Percentiles rank a stretch among this genome's conserved stretches.
Conservation (phyloP, 805 yeast species). For the Metschnikowia reukaufii region DNA sequence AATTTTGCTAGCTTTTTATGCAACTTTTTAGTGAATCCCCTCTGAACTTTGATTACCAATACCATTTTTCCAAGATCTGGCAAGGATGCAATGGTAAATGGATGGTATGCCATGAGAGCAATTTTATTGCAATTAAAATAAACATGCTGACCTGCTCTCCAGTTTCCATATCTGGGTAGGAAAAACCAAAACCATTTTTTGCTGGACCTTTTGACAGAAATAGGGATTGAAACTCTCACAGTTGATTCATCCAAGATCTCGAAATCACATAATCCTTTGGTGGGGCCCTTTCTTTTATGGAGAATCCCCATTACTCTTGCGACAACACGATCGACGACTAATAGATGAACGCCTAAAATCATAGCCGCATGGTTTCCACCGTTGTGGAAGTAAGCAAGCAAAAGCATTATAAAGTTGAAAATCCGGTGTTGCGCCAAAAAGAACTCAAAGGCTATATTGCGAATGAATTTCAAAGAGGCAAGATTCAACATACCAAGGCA, state of each 20-base stretch:
- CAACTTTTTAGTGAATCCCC: slow-evolving; percentile 45
- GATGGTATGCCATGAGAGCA: slow-evolving; percentile 43
- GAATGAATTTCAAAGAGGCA: slow-evolving; percentile 35
- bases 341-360: slow-evolving; percentile 41
- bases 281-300: slow-evolving; percentile 37
- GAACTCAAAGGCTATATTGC: slow-evolving; percentile 43
- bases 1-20: slow-evolving; percentile 26
- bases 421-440: slow-evolving; percentile 46
- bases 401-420: slow-evolving; percentile 42
- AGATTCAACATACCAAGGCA: slow-evolving; percentile 37
- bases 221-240: slow-evolving; percentile 38
- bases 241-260: slow-evolving; percentile 44
- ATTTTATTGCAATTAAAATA: slow-evolving; percentile 42
- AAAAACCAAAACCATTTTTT: slow-evolving; percentile 28
- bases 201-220: slow-evolving; percentile 20
- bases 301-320: slow-evolving; percentile 29
- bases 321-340: slow-evolving; percentile 43
- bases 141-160: slow-evolving; percentile 52
- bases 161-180: slow-evolving; percentile 39
- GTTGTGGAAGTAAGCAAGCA: slow-evolving; percentile 44
- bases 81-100: slow-evolving; percentile 46
- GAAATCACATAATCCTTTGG: slow-evolving; percentile 38
- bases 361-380: slow-evolving; percentile 33
- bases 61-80: slow-evolving; percentile 39
- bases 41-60: slow-evolving; percentile 39